Base-by-base conservation (phyloP, 129 eudicot genomes). In the Lonicera japonica region DNA sequence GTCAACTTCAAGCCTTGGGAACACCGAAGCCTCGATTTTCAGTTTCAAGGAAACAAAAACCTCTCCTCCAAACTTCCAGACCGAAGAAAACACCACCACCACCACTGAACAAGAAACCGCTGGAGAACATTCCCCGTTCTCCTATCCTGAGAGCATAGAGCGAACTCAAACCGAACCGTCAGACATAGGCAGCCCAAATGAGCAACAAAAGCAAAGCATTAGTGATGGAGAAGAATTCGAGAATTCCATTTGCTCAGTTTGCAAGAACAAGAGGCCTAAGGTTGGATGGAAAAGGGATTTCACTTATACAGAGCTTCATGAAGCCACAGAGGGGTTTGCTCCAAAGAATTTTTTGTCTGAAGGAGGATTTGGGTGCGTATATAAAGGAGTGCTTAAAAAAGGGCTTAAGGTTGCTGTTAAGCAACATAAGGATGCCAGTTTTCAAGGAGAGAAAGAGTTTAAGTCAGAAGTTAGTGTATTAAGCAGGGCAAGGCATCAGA, bases 391-490 rank as follows among this genome's bases (percentile, higher is more conserved):
- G 65, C 59, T 88, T 8, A 74, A 57, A 54, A 69, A 80, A 6
- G 86, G 88, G 36, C 58, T 80, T 25, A 67, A 77, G 63, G 73
- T 84, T 64, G 92, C 96, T 8, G 80, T 88, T 24, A 88, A 88
- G 75, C 84, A 79, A 38, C 86, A 66, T 61, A 83, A 87, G 51
- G 81, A 74, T 12, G 85, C 66, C 0, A 80, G 95, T 73, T 65
- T 53, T 70, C 92, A 88, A 70, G 96, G 92, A 3, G 96, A 88
- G 59, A 81, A 88, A 63, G 89, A 88, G 73, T 88, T 88, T 67
- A 88, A 81, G 65, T 76, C 86, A 0, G 92, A 88, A 79, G 96
- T 84, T 52, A 58, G 63, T 56, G 82, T 84, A 24, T 86, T 88
- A 14, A 84, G 82, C 70, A 80, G 64, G 60, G 92, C 86, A 9